These are phyloP conservation scores for Hypoxylon sp. DNA, from an alignment of 2,329 filamentous ascomycete species.

Conservation along the genomic window DNA sequence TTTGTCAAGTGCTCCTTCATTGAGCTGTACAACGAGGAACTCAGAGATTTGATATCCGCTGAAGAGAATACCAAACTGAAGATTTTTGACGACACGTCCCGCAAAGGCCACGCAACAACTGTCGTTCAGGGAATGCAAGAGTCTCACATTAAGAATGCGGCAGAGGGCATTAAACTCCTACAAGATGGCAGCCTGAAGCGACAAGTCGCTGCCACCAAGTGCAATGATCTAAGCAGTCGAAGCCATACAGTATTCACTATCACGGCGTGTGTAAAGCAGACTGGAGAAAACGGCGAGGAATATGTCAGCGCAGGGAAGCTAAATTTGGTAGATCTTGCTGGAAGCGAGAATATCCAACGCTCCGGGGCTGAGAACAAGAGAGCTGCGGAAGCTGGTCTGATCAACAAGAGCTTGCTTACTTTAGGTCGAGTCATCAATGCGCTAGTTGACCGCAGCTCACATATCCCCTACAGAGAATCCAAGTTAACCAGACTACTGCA, in stretches of 20 bases:
- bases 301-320: constrained; percentile 92
- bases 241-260: constrained; percentile 99
- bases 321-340: constrained; percentile 95
- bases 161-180: constrained; percentile 88
- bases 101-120: constrained; percentile 87
- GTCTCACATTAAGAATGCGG: constrained; percentile 87
- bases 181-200: constrained; percentile 92
- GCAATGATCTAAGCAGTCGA: constrained; percentile 96
- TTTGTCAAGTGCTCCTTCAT: constrained; percentile 99
- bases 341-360: constrained; percentile 97
- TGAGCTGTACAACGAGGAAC: constrained; percentile 97
- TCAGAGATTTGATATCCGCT: constrained; percentile 86
- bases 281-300: constrained; percentile 87
- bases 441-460: constrained; percentile 87
- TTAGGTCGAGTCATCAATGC: constrained; percentile 98
- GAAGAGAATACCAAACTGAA: constrained; percentile 92
- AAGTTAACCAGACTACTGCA: constrained; percentile 95
- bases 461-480: constrained; percentile 94
- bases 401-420: constrained; percentile 97
- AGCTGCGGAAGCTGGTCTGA: constrained; percentile 93
- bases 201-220: constrained; percentile 99
- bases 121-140: constrained; percentile 99
- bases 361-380: constrained; percentile 99
- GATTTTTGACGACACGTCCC: constrained; percentile 92
- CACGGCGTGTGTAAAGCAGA: constrained; percentile 89